phyloP scores from a whole-genome alignment of 768 basidiomycete genomes.

The Rhizopogon vesiculosus region DNA sequence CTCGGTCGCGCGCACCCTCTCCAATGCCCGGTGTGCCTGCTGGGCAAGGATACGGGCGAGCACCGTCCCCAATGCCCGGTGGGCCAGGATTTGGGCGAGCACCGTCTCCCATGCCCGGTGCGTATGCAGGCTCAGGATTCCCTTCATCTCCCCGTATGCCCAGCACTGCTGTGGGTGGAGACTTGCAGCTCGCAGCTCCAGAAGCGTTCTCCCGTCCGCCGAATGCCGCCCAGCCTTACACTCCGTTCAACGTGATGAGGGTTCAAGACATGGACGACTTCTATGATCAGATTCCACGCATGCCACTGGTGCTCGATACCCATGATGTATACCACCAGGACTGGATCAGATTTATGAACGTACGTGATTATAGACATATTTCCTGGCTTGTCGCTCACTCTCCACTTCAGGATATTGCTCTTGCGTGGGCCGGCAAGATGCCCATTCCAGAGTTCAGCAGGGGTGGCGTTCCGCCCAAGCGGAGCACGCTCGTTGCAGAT shows the following conservation, averaged over 20 bases:
- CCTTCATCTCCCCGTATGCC: conserved; percentile 27
- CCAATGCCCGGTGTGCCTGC: conserved; percentile 45
- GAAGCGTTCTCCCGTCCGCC: conserved; percentile 74
- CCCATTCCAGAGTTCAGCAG: conserved; percentile 51
- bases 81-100: conserved; percentile 31
- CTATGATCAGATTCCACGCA: conserved; percentile 58
- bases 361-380: conserved; percentile 25
- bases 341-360: conserved; percentile 78
- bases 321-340: conserved; percentile 79
- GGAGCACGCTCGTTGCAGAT: conserved; percentile 59
- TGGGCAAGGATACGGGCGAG: conserved; percentile 29
- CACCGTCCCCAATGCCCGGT: conserved; percentile 53
- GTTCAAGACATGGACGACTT: conserved; percentile 77
- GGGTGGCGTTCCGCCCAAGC: conserved; percentile 48
- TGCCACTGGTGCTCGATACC: conserved; percentile 66
- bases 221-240: conserved; percentile 62
- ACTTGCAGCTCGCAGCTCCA: conserved; percentile 49
- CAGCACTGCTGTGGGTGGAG: conserved; percentile 13
- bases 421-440: conserved; percentile 75
- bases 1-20: conserved; percentile 41
- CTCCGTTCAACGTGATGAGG: conserved; percentile 65
- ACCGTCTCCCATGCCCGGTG: conserved; percentile 49
- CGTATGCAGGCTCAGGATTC: conserved; percentile 24
- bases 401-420: conserved; percentile 54
- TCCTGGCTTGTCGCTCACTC: not conserved